Base-by-base conservation (phyloP, 176 grass and related monocot species). In the Secale cereale region DNA sequence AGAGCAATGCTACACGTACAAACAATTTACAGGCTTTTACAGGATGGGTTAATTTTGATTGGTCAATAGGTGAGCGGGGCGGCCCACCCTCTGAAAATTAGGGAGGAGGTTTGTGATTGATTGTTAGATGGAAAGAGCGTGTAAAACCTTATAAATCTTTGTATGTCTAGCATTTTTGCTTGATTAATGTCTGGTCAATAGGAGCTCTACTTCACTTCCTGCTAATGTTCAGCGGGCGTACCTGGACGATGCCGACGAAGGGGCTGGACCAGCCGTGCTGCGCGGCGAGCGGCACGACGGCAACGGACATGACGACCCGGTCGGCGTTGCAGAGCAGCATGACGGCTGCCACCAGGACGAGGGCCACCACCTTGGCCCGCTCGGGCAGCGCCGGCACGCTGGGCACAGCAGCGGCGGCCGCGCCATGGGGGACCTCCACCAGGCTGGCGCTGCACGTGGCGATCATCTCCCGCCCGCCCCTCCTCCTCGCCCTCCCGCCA, bases 241-340 rank as follows among this genome's bases (percentile, higher is more conserved):
- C 95, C 90, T 97, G 95, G 27, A 97, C 95, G 76, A 97, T 92
- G 46, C 95, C 95, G 27, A 94, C 40, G 86, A 97, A 97, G 45
- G 92, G 83, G 78, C 92, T 94, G 69, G 92, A 92, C 95, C 95
- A 97, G 3, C 92, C 95, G 79, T 97, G 76, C 74, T 91, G 85
- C 35, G 92, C 90, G 76, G 95, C 90, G 78, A 97, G 75, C 36
- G 95, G 95, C 68, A 97, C 95, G 46, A 97, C 88, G 86, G 95
- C 95, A 66, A 97, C 95, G 85, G 95, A 97, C 95, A 97, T 97
- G 81, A 97, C 95, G 84, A 97, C 95, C 76, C 95, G 90, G 84
- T 97, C 88, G 28, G 95, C 95, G 92, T 97, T 97, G 89, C 95
- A 97, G 83, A 97, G 86, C 68, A 90, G 85, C 95, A 97, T 92